phyloP scores from a whole-genome alignment of 352 stramenopile genomes.

The Phytophthora megakarya region DNA sequence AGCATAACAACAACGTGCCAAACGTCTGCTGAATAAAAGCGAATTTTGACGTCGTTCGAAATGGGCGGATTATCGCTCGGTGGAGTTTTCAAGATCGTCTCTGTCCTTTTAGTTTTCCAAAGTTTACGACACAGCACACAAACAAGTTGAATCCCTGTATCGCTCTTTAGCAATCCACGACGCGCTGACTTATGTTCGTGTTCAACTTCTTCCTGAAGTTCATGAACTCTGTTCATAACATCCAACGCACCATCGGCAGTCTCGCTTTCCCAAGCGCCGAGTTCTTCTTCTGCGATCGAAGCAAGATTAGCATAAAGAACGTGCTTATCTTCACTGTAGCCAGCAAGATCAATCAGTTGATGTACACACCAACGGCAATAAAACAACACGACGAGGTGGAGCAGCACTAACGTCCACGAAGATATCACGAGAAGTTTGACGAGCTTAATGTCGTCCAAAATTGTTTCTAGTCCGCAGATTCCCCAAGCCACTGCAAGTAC shows the following conservation, averaged over 20 bases:
- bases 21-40: conserved; percentile 54
- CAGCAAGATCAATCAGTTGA: conserved; percentile 37
- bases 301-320: conserved; percentile 28
- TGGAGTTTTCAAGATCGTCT: conserved; percentile 8
- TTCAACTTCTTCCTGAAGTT: conserved; percentile 25
- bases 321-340: conserved; percentile 28
- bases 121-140: conserved; percentile 9
- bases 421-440: conserved; percentile 37
- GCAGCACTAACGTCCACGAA: conserved; percentile 32
- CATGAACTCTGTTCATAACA: conserved; percentile 18
- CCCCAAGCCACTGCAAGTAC: conserved; percentile 49
- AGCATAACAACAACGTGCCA: conserved; percentile 64
- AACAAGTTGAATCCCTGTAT: conserved; percentile 6
- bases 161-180: conserved; percentile 8
- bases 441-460: conserved; percentile 23
- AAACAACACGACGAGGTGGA: conserved; percentile 39
- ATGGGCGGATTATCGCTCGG: conserved; percentile 3
- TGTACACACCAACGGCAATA: conserved; percentile 42
- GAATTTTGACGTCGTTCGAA: conserved; percentile 18
- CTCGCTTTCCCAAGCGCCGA: conserved; percentile 10
- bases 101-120: neutral
- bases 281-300: conserved; percentile 26
- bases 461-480: conserved; percentile 34
- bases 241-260: conserved; percentile 17
- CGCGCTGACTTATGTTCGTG: conserved; percentile 11